These are phyloP conservation scores for Dendrobium nobile DNA, from an alignment of 106 monocot species.

Conservation along the genomic window DNA sequence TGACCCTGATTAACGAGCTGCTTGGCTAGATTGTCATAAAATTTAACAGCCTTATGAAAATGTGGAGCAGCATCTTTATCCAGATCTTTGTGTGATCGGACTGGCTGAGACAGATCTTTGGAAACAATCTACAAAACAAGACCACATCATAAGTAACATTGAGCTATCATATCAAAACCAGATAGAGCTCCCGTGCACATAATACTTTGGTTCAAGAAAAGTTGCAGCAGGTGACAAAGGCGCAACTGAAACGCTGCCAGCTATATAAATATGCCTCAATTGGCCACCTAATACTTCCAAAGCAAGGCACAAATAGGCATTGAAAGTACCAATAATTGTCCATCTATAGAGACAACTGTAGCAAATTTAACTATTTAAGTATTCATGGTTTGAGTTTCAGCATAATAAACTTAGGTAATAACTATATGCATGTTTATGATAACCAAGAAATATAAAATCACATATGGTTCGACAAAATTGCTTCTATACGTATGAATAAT, in stretches of 20 bases:
- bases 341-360: background rate
- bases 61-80: slow-evolving; percentile 93
- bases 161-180: slow-evolving; percentile 1
- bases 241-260: background rate
- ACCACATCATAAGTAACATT: background rate
- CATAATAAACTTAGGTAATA: background rate
- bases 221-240: background rate
- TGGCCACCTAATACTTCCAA: background rate
- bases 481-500: background rate
- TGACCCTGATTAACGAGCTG: slow-evolving; percentile 96
- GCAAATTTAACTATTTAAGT: background rate
- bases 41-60: slow-evolving; percentile 94
- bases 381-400: background rate
- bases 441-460: background rate
- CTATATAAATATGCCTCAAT: background rate
- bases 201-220: background rate
- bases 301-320: background rate
- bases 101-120: slow-evolving; percentile 91
- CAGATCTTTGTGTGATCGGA: slow-evolving; percentile 97
- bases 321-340: background rate
- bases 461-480: background rate
- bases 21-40: slow-evolving; percentile 88
- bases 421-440: background rate
- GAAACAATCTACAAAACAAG: slow-evolving; percentile 77
- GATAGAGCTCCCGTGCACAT: background rate